phyloP scores from a whole-genome alignment of 257 asterid species.

The Nemophila menziesii region DNA sequence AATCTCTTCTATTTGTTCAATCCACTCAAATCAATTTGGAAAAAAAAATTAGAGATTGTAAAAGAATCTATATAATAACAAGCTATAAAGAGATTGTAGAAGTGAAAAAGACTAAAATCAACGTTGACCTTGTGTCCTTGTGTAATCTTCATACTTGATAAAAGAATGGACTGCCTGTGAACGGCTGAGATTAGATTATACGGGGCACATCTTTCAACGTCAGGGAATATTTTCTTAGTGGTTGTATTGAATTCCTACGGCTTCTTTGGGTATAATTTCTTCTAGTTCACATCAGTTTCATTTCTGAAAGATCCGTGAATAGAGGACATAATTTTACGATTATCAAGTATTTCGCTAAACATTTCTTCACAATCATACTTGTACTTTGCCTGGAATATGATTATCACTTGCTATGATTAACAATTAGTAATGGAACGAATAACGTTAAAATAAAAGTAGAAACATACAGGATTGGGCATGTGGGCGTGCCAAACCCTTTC shows the following conservation, averaged over 20 bases:
- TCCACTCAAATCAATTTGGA: too few species aligned
- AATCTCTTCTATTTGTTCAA: too few species aligned
- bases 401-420: conserved; percentile 4
- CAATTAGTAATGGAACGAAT: conserved; percentile 10
- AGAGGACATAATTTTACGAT: conserved; percentile 50
- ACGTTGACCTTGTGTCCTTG: too few species aligned
- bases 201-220: conserved; percentile 36
- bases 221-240: conserved; percentile 15
- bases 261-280: conserved; percentile 44
- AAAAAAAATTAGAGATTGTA: too few species aligned
- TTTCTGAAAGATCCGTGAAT: conserved; percentile 29
- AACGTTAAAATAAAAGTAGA: conserved; percentile 1
- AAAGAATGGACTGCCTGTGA: conserved; percentile 81
- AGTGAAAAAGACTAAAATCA: too few species aligned
- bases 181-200: conserved; percentile 79
- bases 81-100: too few species aligned
- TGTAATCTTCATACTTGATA: too few species aligned
- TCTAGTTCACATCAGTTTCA: conserved; percentile 58
- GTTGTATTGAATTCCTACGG: conserved; percentile 46
- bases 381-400: conserved; percentile 54
- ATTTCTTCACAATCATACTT: conserved; percentile 67
- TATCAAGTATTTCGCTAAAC: conserved; percentile 71
- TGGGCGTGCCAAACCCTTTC: conserved; percentile 99
- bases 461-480: conserved; percentile 86
- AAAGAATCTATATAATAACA: too few species aligned